These are phyloP conservation scores for Trifolium pratense DNA, from an alignment of 306 rosid species.

Conservation along the genomic window DNA sequence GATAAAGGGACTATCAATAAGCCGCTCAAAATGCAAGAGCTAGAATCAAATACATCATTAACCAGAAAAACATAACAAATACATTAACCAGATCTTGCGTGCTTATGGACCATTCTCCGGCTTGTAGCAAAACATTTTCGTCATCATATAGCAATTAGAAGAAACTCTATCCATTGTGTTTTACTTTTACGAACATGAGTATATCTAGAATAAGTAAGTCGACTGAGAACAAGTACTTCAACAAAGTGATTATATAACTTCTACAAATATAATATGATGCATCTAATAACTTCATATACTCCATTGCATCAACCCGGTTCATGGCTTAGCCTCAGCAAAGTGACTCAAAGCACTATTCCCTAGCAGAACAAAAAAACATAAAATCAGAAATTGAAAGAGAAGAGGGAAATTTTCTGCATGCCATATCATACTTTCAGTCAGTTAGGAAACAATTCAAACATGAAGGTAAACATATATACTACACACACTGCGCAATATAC, in stretches of 20 bases:
- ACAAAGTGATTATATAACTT: slow-evolving; percentile 21
- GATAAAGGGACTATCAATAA: slow-evolving; percentile 8
- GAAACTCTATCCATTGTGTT: slow-evolving; percentile 36
- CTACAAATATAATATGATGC: slow-evolving; percentile 9
- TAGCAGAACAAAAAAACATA: slow-evolving; percentile 18
- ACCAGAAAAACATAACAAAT: neutral
- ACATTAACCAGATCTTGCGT: slow-evolving; percentile 16
- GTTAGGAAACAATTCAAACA: slow-evolving; percentile 23
- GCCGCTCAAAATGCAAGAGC: slow-evolving; percentile 28
- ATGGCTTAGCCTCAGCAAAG: slow-evolving; percentile 39
- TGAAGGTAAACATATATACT: slow-evolving; percentile 16
- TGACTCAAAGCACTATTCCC: slow-evolving; percentile 39
- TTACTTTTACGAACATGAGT: slow-evolving; percentile 32
- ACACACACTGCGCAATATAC: neutral
- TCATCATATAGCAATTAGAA: slow-evolving; percentile 11
- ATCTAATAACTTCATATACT: slow-evolving; percentile 21
- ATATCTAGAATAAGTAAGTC: slow-evolving; percentile 37
- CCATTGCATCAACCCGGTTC: slow-evolving; percentile 32
- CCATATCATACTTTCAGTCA: neutral
- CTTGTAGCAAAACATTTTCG: slow-evolving; percentile 16
- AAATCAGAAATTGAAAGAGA: neutral
- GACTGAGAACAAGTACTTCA: slow-evolving; percentile 11
- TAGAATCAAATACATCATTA: slow-evolving; percentile 17
- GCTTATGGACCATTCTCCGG: slow-evolving; percentile 7
- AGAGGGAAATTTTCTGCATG: neutral